A percentile compares a stretch with the other conserved stretches of the same genome.
These are phyloP conservation scores for Aspergillus homomorphus DNA, from an alignment of 495 filamentous ascomycete species.

Conservation along the genomic window DNA sequence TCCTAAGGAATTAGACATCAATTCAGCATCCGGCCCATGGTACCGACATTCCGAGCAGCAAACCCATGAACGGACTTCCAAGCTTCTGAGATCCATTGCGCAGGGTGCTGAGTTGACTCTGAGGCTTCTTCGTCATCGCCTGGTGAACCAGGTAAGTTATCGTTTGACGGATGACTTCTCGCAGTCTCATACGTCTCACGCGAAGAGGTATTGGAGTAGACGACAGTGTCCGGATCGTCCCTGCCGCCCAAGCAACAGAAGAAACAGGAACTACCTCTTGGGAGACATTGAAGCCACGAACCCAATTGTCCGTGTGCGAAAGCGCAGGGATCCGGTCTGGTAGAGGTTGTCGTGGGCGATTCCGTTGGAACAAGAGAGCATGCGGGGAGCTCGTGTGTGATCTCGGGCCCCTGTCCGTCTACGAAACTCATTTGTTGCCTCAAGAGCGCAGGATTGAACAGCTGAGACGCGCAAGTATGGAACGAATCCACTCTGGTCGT, in stretches of 20 bases:
- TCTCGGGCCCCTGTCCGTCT: background rate
- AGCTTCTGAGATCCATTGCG: conserved; percentile 2
- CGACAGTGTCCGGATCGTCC: conserved; percentile 9
- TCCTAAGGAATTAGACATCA: no score
- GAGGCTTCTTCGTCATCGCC: no score
- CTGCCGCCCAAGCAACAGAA: conserved; percentile 17
- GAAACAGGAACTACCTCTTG: conserved; percentile 14
- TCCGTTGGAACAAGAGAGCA: conserved; percentile 11
- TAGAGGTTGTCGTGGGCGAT: conserved; percentile 5
- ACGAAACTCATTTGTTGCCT: background rate
- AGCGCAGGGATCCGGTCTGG: conserved; percentile 1
- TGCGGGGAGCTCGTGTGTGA: background rate
- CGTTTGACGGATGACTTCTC: conserved; percentile 15
- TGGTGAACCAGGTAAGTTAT: no score
- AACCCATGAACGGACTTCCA: conserved; percentile 3
- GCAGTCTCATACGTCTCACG: conserved; percentile 35
- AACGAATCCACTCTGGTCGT: conserved; percentile 6
- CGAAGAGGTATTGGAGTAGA: conserved; percentile 17
- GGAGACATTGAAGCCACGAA: conserved; percentile 10
- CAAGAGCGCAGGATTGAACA: background rate
- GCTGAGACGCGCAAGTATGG: conserved; percentile 10
- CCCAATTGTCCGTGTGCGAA: background rate
- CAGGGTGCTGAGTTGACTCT: conserved; percentile 4
- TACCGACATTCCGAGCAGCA: background rate
- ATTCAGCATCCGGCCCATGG: background rate